Evolutionary conservation across 441 rosid genomes (phyloP), one percentile per base, ranked within the genome.

Genomic region (Populus hybrid): DNA sequence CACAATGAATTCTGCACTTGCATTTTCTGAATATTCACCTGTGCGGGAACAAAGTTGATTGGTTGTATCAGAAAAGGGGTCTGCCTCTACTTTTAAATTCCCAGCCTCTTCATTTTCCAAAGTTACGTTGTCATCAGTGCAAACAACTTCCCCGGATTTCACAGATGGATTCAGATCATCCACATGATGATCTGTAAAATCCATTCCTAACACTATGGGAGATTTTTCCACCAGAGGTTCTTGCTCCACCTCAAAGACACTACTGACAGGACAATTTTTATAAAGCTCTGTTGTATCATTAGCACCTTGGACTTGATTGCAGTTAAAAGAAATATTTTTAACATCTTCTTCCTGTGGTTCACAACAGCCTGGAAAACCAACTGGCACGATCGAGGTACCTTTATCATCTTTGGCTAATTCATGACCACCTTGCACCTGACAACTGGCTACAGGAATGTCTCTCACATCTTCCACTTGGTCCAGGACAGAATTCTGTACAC

Each of bases 391-490:
- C 32, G 82, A 73, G 65, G 73, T 78, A 76, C 68, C 74, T 57
- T 54, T 50, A 35, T 77, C 76, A 72, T 74, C 73, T 65, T 77
- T 82, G 26, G 38, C 78, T 11, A 77, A 67, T 59, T 82, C 77
- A 77, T 73, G 82, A 78, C 70, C 79, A 50, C 72, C 78, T 79
- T 81, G 85, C 16, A 73, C 82, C 83, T 81, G 86, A 84, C 79
- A 73, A 69, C 69, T 83, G 67, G 83, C 78, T 67, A 76, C 70
- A 79, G 84, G 75, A 73, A 83, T 83, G 77, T 84, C 88, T 79
- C 80, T 85, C 75, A 70, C 82, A 72, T 86, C 77, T 70, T 87
- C 88, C 26, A 67, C 73, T 57, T 82, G 80, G 76, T 87, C 84
- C 38, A 59, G 21, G 69, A 84, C 84, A 66, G 80, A 69, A 75